Evolutionary conservation across 495 filamentous ascomycete species (phyloP).

Genomic region (Tuber microsphaerosporum): DNA sequence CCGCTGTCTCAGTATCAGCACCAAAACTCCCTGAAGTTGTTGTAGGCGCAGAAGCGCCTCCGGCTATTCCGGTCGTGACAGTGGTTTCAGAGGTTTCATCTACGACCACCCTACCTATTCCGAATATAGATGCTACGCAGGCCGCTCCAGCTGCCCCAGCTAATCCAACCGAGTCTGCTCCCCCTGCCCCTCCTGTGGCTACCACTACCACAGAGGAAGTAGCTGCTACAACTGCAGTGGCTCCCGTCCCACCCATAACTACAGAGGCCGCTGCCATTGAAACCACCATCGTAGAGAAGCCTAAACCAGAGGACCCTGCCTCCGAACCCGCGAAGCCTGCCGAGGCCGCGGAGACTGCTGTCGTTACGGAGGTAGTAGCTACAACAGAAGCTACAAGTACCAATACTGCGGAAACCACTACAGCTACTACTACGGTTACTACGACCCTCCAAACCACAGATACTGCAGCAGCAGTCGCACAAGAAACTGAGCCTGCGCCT

Average conservation of each 20-base stretch:
- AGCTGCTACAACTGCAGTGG: slow-evolving; percentile 17
- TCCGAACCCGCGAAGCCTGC: not conserved
- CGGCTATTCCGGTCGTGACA: not conserved
- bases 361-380: slow-evolving; percentile 4
- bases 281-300: not conserved
- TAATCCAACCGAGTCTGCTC: not conserved
- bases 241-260: not conserved
- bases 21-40: slow-evolving; percentile 19
- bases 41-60: slow-evolving; percentile 42
- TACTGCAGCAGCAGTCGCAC: slow-evolving; percentile 6
- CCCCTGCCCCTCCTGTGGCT: not conserved
- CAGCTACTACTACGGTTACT: slow-evolving; percentile 31
- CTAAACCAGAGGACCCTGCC: not conserved
- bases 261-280: not conserved
- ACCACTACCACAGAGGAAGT: not conserved
- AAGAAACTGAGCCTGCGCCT: not conserved
- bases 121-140: slow-evolving; percentile 42
- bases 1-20: slow-evolving; percentile 18
- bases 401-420: slow-evolving; percentile 28
- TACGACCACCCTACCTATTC: not conserved
- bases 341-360: not conserved
- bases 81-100: not conserved
- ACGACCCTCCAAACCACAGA: slow-evolving; percentile 38
- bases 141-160: slow-evolving; percentile 32
- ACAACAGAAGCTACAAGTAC: slow-evolving; percentile 12